Evolutionary conservation across 129 eudicot species (phyloP), one percentile per base, ranked within the genome.

Genomic region (Heracleum sosnowskyi): DNA sequence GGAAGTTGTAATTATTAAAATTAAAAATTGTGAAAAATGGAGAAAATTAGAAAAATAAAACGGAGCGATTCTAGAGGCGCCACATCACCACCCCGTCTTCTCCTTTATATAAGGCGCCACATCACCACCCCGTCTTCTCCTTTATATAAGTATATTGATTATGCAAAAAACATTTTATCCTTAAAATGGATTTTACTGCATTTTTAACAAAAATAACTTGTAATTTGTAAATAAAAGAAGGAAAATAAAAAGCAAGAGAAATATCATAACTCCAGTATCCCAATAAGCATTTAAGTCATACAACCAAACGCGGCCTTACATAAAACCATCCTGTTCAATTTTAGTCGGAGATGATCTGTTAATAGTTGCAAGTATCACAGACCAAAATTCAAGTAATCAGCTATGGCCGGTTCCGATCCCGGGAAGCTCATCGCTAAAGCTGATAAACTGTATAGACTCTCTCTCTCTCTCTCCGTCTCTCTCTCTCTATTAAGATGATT

Each of bases 331-430:
- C 13, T 24, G 49, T 37, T 20, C 37, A 69, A 34, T 31, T 53
- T 10, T 33, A 34, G 17, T 64, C 70, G 70, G 70, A 64, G 41
- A 7, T 69, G 22, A 47, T 47, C 1, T 47, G 55, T 33, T 37
- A 5, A 29, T 45, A 31, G 60, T 39, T 72, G 64, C 47, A 44
- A 42, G 3, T 37, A 18, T 45, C 57, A 28, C 80, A 69, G 79
- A 45, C 57, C 66, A 57, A 72, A 79, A 57, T 76, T 18, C 2
- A 74, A 62, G 64, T 72, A 17, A 60, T 60, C 86, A 76, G 73
- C 87, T 79, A 91, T 91, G 97, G 85, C 93, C 34, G 33, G 82
- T 85, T 82, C 96, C 84, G 96, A 92, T 83, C 91, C 97, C 66
- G 88, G 85, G 26, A 90, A 90, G 82, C 87, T 92, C 82, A 83